A percentile compares a stretch with the other conserved stretches of the same genome.
Conservation (phyloP, 2,329 filamentous ascomycete genomes). For the Colletotrichum scovillei region DNA sequence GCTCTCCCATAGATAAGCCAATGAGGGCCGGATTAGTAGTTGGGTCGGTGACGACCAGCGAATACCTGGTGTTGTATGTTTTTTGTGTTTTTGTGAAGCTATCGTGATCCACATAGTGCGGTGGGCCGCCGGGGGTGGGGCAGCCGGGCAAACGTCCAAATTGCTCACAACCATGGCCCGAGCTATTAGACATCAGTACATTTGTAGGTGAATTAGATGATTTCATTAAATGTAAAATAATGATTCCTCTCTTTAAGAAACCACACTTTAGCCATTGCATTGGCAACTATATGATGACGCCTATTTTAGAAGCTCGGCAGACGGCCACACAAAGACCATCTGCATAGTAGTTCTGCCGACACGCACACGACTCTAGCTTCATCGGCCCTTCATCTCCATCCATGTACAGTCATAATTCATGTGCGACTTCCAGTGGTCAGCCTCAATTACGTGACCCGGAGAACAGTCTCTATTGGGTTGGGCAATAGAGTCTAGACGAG, state of each 20-base stretch:
- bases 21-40: not conserved
- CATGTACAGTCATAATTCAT: no score
- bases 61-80: not conserved
- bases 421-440: not conserved
- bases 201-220: no score
- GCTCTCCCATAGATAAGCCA: not conserved
- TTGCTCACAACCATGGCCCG: not conserved
- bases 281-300: not conserved
- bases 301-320: not conserved
- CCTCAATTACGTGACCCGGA: not conserved
- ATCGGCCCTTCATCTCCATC: not conserved
- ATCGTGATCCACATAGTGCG: not conserved
- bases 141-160: not conserved
- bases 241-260: no score
- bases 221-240: not conserved
- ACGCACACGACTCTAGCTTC: not conserved
- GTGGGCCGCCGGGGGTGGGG: no score
- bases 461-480: not conserved
- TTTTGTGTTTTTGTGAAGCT: not conserved
- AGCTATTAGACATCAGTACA: not conserved
- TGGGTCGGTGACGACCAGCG: constrained; percentile 1
- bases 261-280: not conserved
- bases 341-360: not conserved
- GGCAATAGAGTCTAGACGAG: no score
- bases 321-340: no score